A percentile compares a stretch with the other conserved stretches of the same genome.
These are phyloP conservation scores for Metarhizium robertsii DNA, from an alignment of 2,329 filamentous ascomycete genomes.

Conservation along the genomic window DNA sequence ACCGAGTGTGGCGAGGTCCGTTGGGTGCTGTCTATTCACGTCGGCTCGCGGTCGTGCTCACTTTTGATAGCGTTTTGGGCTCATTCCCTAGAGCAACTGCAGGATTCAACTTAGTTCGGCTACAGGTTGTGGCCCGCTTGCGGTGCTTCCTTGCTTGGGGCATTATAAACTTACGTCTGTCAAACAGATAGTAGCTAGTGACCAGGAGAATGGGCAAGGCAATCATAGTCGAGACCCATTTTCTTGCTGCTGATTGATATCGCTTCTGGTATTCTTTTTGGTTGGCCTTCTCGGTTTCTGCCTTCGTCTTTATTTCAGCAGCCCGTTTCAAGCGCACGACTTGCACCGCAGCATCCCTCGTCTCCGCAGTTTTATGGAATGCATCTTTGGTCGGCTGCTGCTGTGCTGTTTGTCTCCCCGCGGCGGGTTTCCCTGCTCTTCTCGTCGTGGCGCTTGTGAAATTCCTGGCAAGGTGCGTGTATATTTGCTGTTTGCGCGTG, in stretches of 20 bases:
- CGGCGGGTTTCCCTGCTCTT: too few species aligned
- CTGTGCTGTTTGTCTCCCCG: not conserved
- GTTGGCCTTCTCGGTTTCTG: slow-evolving; percentile 10
- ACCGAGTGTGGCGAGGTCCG: too few species aligned
- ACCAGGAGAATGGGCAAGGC: slow-evolving; percentile 45
- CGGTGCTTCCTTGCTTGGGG: not conserved
- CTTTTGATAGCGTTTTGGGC: not conserved
- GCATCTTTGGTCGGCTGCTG: not conserved
- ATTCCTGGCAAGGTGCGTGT: not conserved
- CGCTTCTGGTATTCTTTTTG: slow-evolving; percentile 29
- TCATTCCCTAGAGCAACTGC: not conserved
- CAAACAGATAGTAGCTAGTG: slow-evolving; percentile 44
- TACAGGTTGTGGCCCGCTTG: not conserved
- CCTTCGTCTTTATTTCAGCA: slow-evolving; percentile 9
- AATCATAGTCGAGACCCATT: slow-evolving; percentile 38
- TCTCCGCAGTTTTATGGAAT: slow-evolving; percentile 10
- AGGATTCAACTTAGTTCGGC: not conserved
- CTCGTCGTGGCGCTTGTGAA: not conserved
- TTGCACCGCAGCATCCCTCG: slow-evolving; percentile 13
- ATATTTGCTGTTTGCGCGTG: not conserved
- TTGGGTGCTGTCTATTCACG: not conserved
- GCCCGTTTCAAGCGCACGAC: slow-evolving; percentile 13
- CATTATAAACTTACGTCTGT: slow-evolving; percentile 33
- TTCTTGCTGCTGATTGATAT: slow-evolving; percentile 34
- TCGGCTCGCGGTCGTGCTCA: not conserved